phyloP scores from a whole-genome alignment of 208 protist species.

The Crithidia expoeki region DNA sequence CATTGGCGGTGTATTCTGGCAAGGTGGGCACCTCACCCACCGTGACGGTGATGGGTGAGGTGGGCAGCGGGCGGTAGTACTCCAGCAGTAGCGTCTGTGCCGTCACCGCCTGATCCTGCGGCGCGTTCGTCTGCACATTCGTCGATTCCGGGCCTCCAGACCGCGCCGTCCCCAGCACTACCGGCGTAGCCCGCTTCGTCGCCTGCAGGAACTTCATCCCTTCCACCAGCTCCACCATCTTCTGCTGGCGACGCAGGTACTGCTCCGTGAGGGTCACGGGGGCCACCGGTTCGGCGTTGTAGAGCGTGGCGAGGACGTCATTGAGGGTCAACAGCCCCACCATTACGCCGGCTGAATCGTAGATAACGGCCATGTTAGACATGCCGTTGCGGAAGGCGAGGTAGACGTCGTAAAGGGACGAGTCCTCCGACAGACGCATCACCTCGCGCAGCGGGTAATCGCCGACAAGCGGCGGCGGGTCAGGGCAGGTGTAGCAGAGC shows the following conservation, averaged over 20 bases:
- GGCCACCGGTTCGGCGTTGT: constrained; percentile 42
- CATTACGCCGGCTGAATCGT: constrained; percentile 59
- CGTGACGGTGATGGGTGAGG: neutral
- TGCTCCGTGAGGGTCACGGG: constrained; percentile 17
- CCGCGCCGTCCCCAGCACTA: constrained; percentile 14
- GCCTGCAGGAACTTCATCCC: constrained; percentile 50
- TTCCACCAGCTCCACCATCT: constrained; percentile 49
- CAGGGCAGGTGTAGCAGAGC: constrained; percentile 60
- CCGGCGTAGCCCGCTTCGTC: constrained; percentile 30
- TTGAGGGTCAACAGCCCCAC: constrained; percentile 68
- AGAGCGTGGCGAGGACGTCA: constrained; percentile 61
- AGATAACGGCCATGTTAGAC: constrained; percentile 72
- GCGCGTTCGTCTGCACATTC: constrained; percentile 9
- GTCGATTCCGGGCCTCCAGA: neutral
- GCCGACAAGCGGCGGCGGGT: constrained; percentile 59
- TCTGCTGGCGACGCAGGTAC: constrained; percentile 44
- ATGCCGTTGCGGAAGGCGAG: constrained; percentile 55
- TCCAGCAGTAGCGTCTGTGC: constrained; percentile 10
- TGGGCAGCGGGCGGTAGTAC: neutral
- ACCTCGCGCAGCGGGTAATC: constrained; percentile 74
- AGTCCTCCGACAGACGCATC: constrained; percentile 52
- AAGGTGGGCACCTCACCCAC: neutral
- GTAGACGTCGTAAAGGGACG: constrained; percentile 72
- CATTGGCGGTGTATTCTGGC: neutral
- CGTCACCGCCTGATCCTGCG: constrained; percentile 5